These are phyloP conservation scores for Catenaria anguillulae DNA, from an alignment of 371 early-diverging fungal genomes.

Conservation along the genomic window DNA sequence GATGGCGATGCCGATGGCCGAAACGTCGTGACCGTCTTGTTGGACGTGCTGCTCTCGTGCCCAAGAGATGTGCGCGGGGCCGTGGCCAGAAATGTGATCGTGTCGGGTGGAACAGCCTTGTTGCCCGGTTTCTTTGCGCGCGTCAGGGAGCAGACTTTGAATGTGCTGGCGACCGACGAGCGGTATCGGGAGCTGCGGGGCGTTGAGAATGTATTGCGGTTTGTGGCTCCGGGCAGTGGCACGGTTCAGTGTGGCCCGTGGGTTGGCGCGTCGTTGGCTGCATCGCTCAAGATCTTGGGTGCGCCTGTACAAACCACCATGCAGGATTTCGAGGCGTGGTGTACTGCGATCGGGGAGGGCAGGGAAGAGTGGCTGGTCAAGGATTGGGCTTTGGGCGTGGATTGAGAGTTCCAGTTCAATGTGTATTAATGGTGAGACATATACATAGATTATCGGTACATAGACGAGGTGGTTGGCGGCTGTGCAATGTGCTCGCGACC, in stretches of 20 bases:
- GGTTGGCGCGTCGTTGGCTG: not conserved
- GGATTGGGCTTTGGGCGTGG: not conserved
- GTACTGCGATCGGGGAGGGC: not conserved
- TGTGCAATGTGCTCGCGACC: no score
- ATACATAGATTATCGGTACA: no score
- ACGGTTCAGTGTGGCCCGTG: not conserved
- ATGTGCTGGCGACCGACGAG: slow-evolving; percentile 9
- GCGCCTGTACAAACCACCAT: not conserved
- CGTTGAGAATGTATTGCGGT: not conserved
- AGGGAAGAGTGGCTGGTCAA: not conserved
- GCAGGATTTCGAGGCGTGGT: not conserved
- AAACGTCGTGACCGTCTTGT: slow-evolving; percentile 37
- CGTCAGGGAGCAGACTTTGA: slow-evolving; percentile 21
- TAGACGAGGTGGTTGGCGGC: no score
- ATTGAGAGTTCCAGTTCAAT: no score
- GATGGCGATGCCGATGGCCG: slow-evolving; percentile 45
- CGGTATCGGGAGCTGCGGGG: slow-evolving; percentile 9
- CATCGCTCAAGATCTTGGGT: not conserved
- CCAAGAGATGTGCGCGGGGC: slow-evolving; percentile 60
- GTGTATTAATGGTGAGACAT: no score
- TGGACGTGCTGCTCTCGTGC: slow-evolving; percentile 44
- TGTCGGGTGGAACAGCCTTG: slow-evolving; percentile 64
- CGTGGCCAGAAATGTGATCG: slow-evolving; percentile 43
- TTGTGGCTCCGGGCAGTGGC: not conserved
- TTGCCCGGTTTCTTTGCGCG: slow-evolving; percentile 56